Evolutionary conservation across 345 rosid genomes (phyloP).

Genomic region (Acer saccharum): DNA sequence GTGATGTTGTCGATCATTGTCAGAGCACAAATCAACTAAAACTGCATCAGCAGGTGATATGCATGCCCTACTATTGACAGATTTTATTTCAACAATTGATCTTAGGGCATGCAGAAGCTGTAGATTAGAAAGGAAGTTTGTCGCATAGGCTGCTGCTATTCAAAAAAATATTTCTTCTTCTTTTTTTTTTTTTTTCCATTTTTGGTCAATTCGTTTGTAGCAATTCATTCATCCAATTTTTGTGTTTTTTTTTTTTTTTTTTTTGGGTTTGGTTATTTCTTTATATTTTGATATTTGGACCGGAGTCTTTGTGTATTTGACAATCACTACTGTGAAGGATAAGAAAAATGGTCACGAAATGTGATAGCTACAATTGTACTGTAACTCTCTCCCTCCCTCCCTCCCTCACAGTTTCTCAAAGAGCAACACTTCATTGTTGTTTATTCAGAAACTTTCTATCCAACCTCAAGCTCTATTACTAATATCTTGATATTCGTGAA

Average conservation of each 20-base stretch:
- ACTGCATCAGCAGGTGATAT: conserved; percentile 22
- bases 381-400: background rate
- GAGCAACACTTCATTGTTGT: background rate
- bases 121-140: conserved; percentile 36
- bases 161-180: conserved; percentile 11
- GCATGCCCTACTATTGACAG: background rate
- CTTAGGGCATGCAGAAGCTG: conserved; percentile 31
- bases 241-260: conserved; percentile 4
- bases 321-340: conserved; percentile 2
- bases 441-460: background rate
- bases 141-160: conserved; percentile 34
- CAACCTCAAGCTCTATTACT: background rate
- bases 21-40: conserved; percentile 20
- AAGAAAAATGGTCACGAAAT: background rate
- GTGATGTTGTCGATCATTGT: background rate
- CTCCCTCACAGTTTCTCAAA: background rate
- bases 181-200: background rate
- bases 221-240: conserved; percentile 53
- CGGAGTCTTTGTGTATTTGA: background rate
- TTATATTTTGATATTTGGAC: conserved; percentile 19
- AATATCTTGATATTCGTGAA: background rate
- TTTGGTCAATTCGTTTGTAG: conserved; percentile 39
- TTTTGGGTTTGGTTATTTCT: background rate
- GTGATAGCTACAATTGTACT: background rate
- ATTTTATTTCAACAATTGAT: conserved; percentile 16